Percentiles rank a stretch among this genome's conserved stretches.
phyloP scores from a whole-genome alignment of 495 filamentous ascomycete species.

The Penicillium desertorum region DNA sequence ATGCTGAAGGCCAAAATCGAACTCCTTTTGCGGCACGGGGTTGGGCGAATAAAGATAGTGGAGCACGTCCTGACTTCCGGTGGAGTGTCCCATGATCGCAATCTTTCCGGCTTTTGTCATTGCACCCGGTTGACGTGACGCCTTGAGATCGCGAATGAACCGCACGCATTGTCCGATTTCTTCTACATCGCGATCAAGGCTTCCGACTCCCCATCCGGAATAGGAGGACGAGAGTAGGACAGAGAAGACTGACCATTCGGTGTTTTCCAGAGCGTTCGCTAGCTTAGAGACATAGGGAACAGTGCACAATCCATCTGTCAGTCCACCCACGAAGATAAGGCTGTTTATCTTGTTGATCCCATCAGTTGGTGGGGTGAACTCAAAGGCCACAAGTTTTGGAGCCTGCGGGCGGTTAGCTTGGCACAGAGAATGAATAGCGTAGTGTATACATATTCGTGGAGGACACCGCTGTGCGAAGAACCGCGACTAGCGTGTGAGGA shows the following conservation, averaged over 20 bases:
- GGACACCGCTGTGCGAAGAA: slow-evolving; percentile 32
- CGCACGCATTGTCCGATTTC: slow-evolving; percentile 72
- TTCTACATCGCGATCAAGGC: slow-evolving; percentile 65
- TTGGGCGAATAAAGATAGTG: slow-evolving; percentile 60
- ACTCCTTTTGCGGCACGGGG: slow-evolving; percentile 29
- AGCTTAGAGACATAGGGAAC: slow-evolving; percentile 60
- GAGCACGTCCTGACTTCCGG: slow-evolving; percentile 84
- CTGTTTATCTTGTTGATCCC: slow-evolving; percentile 54
- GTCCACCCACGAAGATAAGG: slow-evolving; percentile 80
- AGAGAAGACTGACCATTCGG: slow-evolving; percentile 61
- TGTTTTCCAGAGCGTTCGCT: slow-evolving; percentile 55
- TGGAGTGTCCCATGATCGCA: slow-evolving; percentile 86
- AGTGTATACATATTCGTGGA: slow-evolving; percentile 43
- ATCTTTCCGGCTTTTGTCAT: slow-evolving; percentile 55
- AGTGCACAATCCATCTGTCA: slow-evolving; percentile 76
- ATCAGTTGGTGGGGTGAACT: slow-evolving; percentile 43
- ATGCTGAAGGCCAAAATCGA: slow-evolving; percentile 26
- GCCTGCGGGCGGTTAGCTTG: slow-evolving; percentile 37
- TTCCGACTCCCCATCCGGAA: slow-evolving; percentile 68
- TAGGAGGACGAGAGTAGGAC: slow-evolving; percentile 64
- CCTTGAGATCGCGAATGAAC: slow-evolving; percentile 58
- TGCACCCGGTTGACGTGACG: slow-evolving; percentile 22
- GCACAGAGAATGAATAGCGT: background rate
- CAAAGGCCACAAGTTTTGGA: slow-evolving; percentile 57
- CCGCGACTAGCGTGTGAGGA: slow-evolving; percentile 12